These are phyloP conservation scores for Candida nemodendra DNA, from an alignment of 805 yeast genomes.

Conservation along the genomic window DNA sequence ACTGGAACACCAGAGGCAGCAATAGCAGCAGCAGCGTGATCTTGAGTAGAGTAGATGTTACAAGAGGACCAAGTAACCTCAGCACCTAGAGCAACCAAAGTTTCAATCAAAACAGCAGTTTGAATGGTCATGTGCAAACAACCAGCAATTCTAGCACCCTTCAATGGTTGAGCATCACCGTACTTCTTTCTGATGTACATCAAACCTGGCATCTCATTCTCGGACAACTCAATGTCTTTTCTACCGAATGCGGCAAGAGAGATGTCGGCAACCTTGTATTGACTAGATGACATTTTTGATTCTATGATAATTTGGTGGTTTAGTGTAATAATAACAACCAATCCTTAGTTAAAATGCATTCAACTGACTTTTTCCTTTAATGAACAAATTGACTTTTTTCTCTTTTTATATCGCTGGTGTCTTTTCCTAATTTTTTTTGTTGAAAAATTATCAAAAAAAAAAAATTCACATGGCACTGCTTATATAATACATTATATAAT, in stretches of 20 bases:
- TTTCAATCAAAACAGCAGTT: constrained; percentile 98
- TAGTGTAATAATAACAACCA: too few species aligned
- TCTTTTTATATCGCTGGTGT: not conserved
- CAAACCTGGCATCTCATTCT: constrained; percentile 99
- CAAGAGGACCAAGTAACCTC: constrained; percentile 99
- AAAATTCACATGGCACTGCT: not conserved
- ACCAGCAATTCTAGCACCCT: constrained; percentile 98
- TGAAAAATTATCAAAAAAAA: too few species aligned
- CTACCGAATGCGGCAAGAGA: constrained; percentile 99
- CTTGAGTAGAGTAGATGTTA: constrained; percentile 99
- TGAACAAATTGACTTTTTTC: too few species aligned
- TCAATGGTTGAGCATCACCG: constrained; percentile 89
- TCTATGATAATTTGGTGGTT: too few species aligned
- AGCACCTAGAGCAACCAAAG: constrained; percentile 95
- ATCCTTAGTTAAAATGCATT: too few species aligned
- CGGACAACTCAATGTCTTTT: constrained; percentile 98
- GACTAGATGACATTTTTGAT: too few species aligned
- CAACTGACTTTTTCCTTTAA: too few species aligned
- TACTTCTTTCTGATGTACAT: constrained; percentile 95
- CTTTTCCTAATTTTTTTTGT: not conserved
- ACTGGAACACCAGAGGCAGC: constrained; percentile 99
- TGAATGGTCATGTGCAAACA: constrained; percentile 99
- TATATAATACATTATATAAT: not conserved
- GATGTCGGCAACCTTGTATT: constrained; percentile 93
- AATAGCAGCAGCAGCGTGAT: constrained; percentile 99